phyloP scores from a whole-genome alignment of 352 stramenopile genomes.

The Paralagenidium karlingii region DNA sequence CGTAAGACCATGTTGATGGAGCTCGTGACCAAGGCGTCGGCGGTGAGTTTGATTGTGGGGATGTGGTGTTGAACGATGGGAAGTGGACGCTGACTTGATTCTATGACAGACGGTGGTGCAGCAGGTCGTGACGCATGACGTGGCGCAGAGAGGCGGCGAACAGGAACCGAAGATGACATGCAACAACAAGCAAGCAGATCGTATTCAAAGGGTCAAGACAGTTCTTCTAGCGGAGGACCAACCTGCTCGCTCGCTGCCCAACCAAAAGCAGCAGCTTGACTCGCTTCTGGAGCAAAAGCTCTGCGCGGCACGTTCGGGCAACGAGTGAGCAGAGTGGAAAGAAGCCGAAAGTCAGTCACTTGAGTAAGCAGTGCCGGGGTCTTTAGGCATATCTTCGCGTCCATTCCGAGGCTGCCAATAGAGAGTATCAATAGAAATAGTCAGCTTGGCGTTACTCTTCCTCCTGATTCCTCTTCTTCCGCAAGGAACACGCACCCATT shows the following conservation, averaged over 20 bases:
- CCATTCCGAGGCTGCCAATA: not conserved
- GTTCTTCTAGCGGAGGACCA: not conserved
- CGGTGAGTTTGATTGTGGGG: not conserved
- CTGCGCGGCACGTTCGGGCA: not conserved
- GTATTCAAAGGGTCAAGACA: not conserved
- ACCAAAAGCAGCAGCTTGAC: not conserved
- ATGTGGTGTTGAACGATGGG: not conserved
- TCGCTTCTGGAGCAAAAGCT: not conserved
- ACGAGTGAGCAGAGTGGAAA: too few relatives aligned
- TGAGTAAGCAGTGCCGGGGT: too few relatives aligned
- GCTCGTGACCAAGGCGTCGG: not conserved
- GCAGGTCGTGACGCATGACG: too few relatives aligned
- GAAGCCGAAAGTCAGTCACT: too few relatives aligned
- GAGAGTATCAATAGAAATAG: too few relatives aligned
- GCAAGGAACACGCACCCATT: slow-evolving; percentile 39
- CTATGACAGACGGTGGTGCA: not conserved
- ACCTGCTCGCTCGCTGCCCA: not conserved
- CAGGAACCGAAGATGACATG: too few relatives aligned
- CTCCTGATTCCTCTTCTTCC: not conserved
- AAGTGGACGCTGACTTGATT: not conserved
- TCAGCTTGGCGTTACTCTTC: not conserved
- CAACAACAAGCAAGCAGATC: too few relatives aligned
- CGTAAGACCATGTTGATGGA: too few relatives aligned
- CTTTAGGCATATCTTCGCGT: slow-evolving; percentile 1
- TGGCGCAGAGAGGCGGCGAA: too few relatives aligned